Evolutionary conservation across 305 asterid genomes (phyloP), one percentile per base, ranked within the genome.

Genomic region (Fraxinus baroniana): DNA sequence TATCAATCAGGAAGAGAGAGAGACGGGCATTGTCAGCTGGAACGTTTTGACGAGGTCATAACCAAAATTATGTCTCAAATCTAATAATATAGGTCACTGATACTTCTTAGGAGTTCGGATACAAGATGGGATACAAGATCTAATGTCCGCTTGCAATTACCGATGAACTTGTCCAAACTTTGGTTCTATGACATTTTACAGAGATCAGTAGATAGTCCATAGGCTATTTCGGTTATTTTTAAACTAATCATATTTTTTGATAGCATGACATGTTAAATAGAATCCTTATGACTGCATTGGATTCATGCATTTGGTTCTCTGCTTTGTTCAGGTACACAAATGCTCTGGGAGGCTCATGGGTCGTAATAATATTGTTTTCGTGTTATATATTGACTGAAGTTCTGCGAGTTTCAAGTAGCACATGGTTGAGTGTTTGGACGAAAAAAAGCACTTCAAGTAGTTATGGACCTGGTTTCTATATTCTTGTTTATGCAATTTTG

Each of bases 1-100:
- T 57, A 92, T 94, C 74, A 96, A 93, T 91, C 97, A 93, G 88
- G 98, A 96, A 91, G 98, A 96, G 74, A 87, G 98, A 86, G 98
- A 96, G 88, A 96, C 97, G 7, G 98, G 99, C 72, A 95, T 96
- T 60, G 93, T 96, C 84, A 94, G 98, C 91, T 86, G 89, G 91
- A 87, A 88, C 60, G 98, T 96, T 79, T 89, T 96, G 85, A 87
- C 28, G 86, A 92, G 99, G 99, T 93, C 57, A 88, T 73, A 37
- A 62, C 76, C 72, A 37, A 55, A 60, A 35, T 72, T 79, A 64
- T 41, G 18, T 77, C 70, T 79, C 20, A 60, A 7, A 41, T 86
- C n/a, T 13, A 71, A 32, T 71, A 70, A 71, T 84, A 87, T 22
- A 60, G 37, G 41, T 15, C 18, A 9, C 76, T 2, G 18, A 41